A percentile compares a stretch with the other conserved stretches of the same genome.
Conservation (phyloP, 176 grass and related monocot species). For the Otatea glauca region DNA sequence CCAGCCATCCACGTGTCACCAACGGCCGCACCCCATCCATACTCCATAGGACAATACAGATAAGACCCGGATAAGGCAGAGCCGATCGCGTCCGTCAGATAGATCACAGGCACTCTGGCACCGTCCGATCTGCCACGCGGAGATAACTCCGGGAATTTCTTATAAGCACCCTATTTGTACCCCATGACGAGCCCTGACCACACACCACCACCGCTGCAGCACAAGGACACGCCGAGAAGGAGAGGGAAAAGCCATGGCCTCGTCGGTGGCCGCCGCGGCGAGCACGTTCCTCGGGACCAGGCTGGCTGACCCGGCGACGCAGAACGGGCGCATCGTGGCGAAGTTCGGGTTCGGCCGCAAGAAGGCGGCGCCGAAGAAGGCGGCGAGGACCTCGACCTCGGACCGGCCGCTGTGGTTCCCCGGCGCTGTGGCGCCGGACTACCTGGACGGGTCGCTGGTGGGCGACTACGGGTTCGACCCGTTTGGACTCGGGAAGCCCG, state of each 20-base stretch:
- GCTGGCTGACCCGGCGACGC: constrained; percentile 51
- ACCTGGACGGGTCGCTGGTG: constrained; percentile 79
- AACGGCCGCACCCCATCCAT: too few relatives aligned
- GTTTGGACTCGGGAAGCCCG: constrained; percentile 84
- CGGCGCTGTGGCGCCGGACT: constrained; percentile 73
- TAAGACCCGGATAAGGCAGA: constrained; percentile 85
- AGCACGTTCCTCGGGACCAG: constrained; percentile 89
- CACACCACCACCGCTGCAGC: constrained; percentile 18
- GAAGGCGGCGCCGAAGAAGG: constrained; percentile 65
- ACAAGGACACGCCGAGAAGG: constrained; percentile 3
- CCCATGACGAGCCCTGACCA: constrained; percentile 44
- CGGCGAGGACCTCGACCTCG: not conserved
- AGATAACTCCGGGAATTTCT: constrained; percentile 59
- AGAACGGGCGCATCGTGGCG: constrained; percentile 71
- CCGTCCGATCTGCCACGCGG: constrained; percentile 60
- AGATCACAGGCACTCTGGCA: constrained; percentile 50
- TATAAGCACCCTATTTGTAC: constrained; percentile 60
- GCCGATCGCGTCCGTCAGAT: constrained; percentile 58
- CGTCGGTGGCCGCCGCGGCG: constrained; percentile 72
- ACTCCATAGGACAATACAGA: constrained; percentile 17
- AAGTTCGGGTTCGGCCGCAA: constrained; percentile 64
- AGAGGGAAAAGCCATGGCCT: constrained; percentile 54
- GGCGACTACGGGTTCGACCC: constrained; percentile 99
- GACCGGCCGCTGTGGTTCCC: constrained; percentile 96
- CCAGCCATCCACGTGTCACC: too few relatives aligned